Percentiles rank a stretch among this genome's conserved stretches.
Conservation (phyloP, 345 rosid species). For the Clarkia xantiana region DNA sequence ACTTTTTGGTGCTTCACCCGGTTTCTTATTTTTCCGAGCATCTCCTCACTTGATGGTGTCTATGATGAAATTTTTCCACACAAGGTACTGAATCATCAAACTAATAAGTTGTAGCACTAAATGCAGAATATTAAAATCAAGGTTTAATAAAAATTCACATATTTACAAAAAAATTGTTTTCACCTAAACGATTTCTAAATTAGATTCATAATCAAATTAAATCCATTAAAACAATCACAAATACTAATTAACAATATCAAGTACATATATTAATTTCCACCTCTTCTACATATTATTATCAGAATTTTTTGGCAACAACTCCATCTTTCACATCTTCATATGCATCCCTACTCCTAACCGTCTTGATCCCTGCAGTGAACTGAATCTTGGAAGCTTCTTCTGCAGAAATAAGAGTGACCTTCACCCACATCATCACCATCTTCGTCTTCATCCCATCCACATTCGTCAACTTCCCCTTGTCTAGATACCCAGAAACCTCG, state of each 20-base stretch:
- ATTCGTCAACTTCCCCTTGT: slow-evolving; percentile 71
- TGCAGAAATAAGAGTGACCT: slow-evolving; percentile 51
- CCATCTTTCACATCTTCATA: slow-evolving; percentile 72
- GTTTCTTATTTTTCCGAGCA: too few species aligned
- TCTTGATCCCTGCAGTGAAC: slow-evolving; percentile 74
- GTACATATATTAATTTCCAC: neutral
- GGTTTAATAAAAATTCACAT: too few species aligned
- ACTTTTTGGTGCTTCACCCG: too few species aligned
- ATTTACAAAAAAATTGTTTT: too few species aligned
- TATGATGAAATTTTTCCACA: too few species aligned
- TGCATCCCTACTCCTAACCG: slow-evolving; percentile 55
- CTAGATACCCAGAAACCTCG: slow-evolving; percentile 49
- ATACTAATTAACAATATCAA: neutral
- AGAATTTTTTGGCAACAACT: slow-evolving; percentile 62
- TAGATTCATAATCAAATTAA: too few species aligned
- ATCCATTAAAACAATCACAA: neutral
- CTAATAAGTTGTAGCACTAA: too few species aligned
- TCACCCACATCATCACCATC: slow-evolving; percentile 64
- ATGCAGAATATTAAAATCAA: too few species aligned
- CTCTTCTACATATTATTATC: slow-evolving; percentile 8
- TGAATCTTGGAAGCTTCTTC: slow-evolving; percentile 53
- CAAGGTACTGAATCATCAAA: too few species aligned
- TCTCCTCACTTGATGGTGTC: too few species aligned
- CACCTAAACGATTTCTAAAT: too few species aligned
- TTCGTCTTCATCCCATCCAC: slow-evolving; percentile 89